Evolutionary conservation across 768 basidiomycete species (phyloP).

Genomic region (Ramaria sp.): DNA sequence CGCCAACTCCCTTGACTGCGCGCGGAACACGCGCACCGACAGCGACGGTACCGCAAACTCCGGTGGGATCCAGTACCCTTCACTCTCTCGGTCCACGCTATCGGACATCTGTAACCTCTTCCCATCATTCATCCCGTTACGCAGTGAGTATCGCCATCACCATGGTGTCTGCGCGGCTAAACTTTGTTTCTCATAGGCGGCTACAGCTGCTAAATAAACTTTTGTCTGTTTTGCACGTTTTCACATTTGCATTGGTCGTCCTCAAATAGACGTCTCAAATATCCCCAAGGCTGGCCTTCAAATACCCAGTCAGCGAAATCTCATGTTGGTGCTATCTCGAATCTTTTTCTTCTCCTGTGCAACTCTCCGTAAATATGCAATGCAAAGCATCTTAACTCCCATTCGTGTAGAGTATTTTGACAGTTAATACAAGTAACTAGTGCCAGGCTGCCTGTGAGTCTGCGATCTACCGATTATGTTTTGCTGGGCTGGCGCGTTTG

Average conservation of each 20-base stretch:
- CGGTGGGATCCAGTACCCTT: constrained; percentile 4
- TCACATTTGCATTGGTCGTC: not conserved
- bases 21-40: constrained; percentile 24
- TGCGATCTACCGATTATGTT: too few species aligned
- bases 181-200: not conserved
- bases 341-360: not conserved
- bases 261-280: not conserved
- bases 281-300: constrained; percentile 4
- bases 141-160: not conserved
- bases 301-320: constrained; percentile 1
- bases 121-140: constrained; percentile 5
- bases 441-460: too few species aligned
- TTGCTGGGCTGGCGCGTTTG: too few species aligned
- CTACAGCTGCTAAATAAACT: constrained; percentile 4
- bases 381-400: not conserved
- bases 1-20: constrained; percentile 79
- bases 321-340: not conserved
- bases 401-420: not conserved
- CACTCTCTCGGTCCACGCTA: constrained; percentile 8
- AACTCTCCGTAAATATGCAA: constrained; percentile 2
- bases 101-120: constrained; percentile 2
- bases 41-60: constrained; percentile 7
- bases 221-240: not conserved
- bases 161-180: not conserved
- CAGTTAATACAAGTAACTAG: not conserved